phyloP scores from a whole-genome alignment of 768 basidiomycete species.

The Termitomyces bulborhizus region DNA sequence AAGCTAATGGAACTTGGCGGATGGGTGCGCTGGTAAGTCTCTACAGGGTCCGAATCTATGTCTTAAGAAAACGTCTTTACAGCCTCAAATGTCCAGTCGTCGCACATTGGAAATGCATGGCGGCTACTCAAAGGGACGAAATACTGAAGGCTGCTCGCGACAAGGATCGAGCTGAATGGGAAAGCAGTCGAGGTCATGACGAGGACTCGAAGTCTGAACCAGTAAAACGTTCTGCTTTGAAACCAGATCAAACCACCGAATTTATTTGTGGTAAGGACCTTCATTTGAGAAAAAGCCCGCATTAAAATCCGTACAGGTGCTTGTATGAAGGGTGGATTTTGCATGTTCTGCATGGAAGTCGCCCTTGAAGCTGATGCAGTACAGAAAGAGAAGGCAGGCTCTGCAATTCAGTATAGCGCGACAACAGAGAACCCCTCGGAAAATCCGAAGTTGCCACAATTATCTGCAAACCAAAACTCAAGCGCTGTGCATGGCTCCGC shows the following conservation, averaged over 20 bases:
- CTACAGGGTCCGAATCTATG: neutral
- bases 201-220: slow-evolving; percentile 24
- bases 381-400: neutral
- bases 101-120: slow-evolving; percentile 74
- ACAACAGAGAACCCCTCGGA: slow-evolving; percentile 24
- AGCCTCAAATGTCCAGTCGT: slow-evolving; percentile 71
- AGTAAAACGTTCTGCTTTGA: slow-evolving; percentile 40
- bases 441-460: neutral
- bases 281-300: neutral
- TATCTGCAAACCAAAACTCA: neutral
- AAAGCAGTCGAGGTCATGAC: slow-evolving; percentile 19
- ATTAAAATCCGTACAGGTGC: slow-evolving; percentile 25
- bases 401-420: slow-evolving; percentile 11
- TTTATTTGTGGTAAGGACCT: slow-evolving; percentile 57
- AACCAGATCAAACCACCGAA: slow-evolving; percentile 58
- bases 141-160: slow-evolving; percentile 61
- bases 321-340: slow-evolving; percentile 73
- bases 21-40: slow-evolving; percentile 75
- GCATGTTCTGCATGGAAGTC: slow-evolving; percentile 65
- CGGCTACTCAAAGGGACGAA: slow-evolving; percentile 60
- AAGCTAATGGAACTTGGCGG: slow-evolving; percentile 54
- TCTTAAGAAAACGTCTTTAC: slow-evolving; percentile 11
- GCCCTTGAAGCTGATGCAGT: slow-evolving; percentile 38
- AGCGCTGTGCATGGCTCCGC: neutral
- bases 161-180: slow-evolving; percentile 39